These are phyloP conservation scores for Oemleria cerasiformis DNA, from an alignment of 306 rosid genomes.

Conservation along the genomic window DNA sequence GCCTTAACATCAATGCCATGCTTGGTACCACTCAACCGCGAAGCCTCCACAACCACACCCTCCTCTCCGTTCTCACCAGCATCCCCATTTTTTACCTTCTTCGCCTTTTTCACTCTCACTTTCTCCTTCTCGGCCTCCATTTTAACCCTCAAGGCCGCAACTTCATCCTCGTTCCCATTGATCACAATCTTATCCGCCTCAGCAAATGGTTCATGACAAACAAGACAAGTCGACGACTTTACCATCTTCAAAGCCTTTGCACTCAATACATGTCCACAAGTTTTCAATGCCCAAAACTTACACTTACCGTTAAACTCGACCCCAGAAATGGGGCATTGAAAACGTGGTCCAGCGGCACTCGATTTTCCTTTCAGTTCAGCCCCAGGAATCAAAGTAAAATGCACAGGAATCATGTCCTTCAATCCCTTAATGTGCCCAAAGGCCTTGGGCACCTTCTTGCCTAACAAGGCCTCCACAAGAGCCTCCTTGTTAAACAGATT, in stretches of 20 bases:
- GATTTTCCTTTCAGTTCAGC: conserved; percentile 5
- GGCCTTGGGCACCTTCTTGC: conserved; percentile 87
- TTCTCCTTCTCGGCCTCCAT: conserved; percentile 76
- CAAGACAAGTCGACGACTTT: conserved; percentile 61
- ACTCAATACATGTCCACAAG: conserved; percentile 92
- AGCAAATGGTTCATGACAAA: conserved; percentile 58
- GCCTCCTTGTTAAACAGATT: conserved; percentile 82
- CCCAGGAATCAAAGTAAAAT: conserved; percentile 47
- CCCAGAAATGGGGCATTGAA: conserved; percentile 82
- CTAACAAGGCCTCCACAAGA: conserved; percentile 70
- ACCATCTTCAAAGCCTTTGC: conserved; percentile 86
- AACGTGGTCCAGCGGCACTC: conserved; percentile 31
- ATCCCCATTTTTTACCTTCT: conserved; percentile 52
- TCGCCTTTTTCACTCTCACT: conserved; percentile 54
- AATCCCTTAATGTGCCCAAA: conserved; percentile 81
- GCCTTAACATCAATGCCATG: conserved; percentile 62
- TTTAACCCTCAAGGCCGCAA: conserved; percentile 60
- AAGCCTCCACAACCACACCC: conserved; percentile 33
- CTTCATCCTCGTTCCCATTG: conserved; percentile 90
- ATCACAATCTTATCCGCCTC: conserved; percentile 68
- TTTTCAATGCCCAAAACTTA: conserved; percentile 64
- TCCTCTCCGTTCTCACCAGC: conserved; percentile 28
- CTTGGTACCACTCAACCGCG: conserved; percentile 65
- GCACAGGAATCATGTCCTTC: conserved; percentile 74
- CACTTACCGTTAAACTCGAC: conserved; percentile 83